These are phyloP conservation scores for Phytophthora litchii DNA, from an alignment of 352 stramenopile species.

Conservation along the genomic window DNA sequence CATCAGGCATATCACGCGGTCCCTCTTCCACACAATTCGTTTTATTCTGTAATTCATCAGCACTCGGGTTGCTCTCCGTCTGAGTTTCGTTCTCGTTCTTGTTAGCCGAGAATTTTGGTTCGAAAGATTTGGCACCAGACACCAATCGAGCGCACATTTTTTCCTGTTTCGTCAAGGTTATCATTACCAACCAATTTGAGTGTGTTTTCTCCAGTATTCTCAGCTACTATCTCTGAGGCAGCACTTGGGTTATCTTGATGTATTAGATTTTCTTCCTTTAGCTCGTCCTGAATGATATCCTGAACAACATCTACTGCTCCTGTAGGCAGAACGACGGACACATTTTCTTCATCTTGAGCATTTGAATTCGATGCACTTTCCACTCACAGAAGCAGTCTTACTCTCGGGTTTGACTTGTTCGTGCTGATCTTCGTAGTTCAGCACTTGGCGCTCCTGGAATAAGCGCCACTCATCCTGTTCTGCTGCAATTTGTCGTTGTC, in stretches of 20 bases:
- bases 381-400: background rate
- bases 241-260: background rate
- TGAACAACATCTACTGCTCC: background rate
- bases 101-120: background rate
- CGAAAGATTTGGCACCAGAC: background rate
- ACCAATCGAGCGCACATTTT: too few relatives aligned
- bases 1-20: background rate
- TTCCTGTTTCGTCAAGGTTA: background rate
- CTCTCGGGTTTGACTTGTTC: background rate
- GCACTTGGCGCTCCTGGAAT: slow-evolving; percentile 49
- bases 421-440: slow-evolving; percentile 1
- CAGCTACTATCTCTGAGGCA: background rate
- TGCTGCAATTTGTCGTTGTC: slow-evolving; percentile 53
- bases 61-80: background rate
- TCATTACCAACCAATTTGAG: background rate
- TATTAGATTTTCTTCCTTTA: background rate
- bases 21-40: background rate
- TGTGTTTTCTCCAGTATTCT: background rate
- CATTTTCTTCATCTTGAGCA: background rate
- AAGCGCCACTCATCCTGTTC: slow-evolving; percentile 66
- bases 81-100: background rate
- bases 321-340: background rate
- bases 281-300: background rate
- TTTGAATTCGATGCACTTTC: background rate
- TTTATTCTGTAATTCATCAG: background rate